Percentiles rank a stretch among this genome's conserved stretches.
These are phyloP conservation scores for Fusarium bulbicola DNA, from an alignment of 2,329 filamentous ascomycete species.

Conservation along the genomic window DNA sequence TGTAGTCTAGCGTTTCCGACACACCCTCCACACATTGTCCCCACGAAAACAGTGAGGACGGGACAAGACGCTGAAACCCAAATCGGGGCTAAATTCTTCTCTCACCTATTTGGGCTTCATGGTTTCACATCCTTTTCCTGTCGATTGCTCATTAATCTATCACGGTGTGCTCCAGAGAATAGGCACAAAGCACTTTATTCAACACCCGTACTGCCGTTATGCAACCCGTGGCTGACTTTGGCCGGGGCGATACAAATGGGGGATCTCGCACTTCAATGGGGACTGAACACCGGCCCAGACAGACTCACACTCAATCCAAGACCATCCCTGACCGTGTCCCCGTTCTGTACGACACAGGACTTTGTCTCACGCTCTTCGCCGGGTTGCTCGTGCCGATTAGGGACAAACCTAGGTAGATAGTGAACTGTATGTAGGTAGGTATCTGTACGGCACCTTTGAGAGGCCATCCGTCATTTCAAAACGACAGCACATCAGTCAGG, in stretches of 20 bases:
- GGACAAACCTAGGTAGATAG: background rate
- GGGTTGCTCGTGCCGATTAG: background rate
- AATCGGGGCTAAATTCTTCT: constrained; percentile 34
- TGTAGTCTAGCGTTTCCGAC: constrained; percentile 25
- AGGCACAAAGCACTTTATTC: constrained; percentile 21
- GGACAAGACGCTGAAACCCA: constrained; percentile 12
- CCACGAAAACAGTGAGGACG: constrained; percentile 39
- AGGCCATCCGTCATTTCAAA: constrained; percentile 8
- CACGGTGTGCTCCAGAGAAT: constrained; percentile 12
- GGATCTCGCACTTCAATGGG: constrained; percentile 12
- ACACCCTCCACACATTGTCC: constrained; percentile 28
- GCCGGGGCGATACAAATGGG: constrained; percentile 15
- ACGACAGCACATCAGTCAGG: constrained; percentile 23
- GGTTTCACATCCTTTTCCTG: background rate
- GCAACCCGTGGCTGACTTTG: constrained; percentile 20
- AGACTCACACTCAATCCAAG: background rate
- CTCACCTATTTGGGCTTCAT: background rate
- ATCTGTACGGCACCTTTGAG: background rate
- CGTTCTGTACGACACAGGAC: constrained; percentile 15
- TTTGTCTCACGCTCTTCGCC: constrained; percentile 10
- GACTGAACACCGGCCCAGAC: constrained; percentile 1
- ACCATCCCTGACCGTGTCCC: constrained; percentile 5
- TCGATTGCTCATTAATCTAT: background rate
- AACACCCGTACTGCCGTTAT: constrained; percentile 23
- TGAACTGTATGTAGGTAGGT: background rate